phyloP scores from a whole-genome alignment of 768 basidiomycete species.

The Xerocomus potaroensis region DNA sequence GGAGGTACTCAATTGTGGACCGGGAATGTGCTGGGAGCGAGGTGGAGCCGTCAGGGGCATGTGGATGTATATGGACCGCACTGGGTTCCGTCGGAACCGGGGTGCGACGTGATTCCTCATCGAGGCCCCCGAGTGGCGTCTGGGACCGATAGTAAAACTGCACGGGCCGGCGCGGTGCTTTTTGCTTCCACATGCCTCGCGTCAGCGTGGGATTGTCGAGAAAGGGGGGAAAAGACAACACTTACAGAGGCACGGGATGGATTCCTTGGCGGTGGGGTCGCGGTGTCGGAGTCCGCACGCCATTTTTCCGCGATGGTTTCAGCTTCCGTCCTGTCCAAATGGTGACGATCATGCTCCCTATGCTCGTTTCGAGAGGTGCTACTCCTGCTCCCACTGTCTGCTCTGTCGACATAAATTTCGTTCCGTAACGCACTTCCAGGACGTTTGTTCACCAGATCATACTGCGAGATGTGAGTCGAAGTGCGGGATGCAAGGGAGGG shows the following conservation, averaged over 20 bases:
- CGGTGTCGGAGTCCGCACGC: constrained; percentile 26
- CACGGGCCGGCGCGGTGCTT: constrained; percentile 18
- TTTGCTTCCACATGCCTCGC: not conserved
- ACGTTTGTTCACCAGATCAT: constrained; percentile 27
- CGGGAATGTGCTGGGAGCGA: constrained; percentile 13
- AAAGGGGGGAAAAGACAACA: not conserved
- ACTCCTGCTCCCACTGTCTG: constrained; percentile 24
- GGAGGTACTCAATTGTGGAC: constrained; percentile 22
- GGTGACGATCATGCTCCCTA: constrained; percentile 11
- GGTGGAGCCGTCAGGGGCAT: constrained; percentile 1
- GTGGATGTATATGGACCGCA: not conserved
- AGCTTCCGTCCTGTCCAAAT: constrained; percentile 21
- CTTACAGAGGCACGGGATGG: constrained; percentile 21
- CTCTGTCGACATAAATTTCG: constrained; percentile 18
- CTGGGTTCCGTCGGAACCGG: constrained; percentile 10
- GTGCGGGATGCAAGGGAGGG: constrained; percentile 25
- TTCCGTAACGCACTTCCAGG: constrained; percentile 24
- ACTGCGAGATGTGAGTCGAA: constrained; percentile 31
- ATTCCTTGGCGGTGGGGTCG: constrained; percentile 11
- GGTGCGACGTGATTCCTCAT: constrained; percentile 12
- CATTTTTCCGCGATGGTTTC: constrained; percentile 29
- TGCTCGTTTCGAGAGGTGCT: constrained; percentile 17
- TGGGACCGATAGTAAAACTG: constrained; percentile 26
- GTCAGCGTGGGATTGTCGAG: constrained; percentile 4
- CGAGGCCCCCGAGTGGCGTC: constrained; percentile 21